Evolutionary conservation across 306 rosid genomes (phyloP), one percentile per base, ranked within the genome.

Genomic region (Crataegus laevigata): DNA sequence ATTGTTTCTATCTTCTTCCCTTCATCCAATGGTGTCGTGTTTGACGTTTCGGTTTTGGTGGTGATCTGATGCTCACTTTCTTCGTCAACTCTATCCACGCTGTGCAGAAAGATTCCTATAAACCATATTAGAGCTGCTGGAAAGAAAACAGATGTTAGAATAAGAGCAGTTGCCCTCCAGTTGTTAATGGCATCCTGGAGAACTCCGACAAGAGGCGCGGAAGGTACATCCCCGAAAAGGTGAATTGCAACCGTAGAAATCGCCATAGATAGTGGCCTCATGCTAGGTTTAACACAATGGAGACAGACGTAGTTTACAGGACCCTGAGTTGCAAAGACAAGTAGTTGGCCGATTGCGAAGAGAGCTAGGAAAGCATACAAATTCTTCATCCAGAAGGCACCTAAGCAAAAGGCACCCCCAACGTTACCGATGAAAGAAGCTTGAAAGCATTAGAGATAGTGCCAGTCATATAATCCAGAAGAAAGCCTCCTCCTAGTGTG

Each of bases 191-290:
- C 22, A 82, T 89, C 96, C 97, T 86, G 87, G 75, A 93, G 86
- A 84, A 89, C 73, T 81, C 97, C 98, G 78, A 91, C 90, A 68
- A 93, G 92, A 52, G 97, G 98, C 6, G 97, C 82, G 60, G 98
- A 91, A 32, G 97, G 97, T 24, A 93, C 96, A 78, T 93, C 97
- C 66, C 97, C 97, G 8, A 91, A 85, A 75, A 93, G 24, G 84
- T 93, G 98, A 78, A 89, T 91, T 32, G 93, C 77, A 59, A 93
- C 93, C 0, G 91, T 88, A 62, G 90, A 87, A 57, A 87, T 83
- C 43, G 98, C 98, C 96, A 93, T 93, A 6, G 98, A 82, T 58
- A 93, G 73, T 11, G 97, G 98, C 84, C 98, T 87, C 85, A 93
- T 63, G 79, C 87, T 93, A 55, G 97, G 97, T 69, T 81, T 77